These are phyloP conservation scores for Penicillium coffeae DNA, from an alignment of 495 filamentous ascomycete species.

Conservation along the genomic window DNA sequence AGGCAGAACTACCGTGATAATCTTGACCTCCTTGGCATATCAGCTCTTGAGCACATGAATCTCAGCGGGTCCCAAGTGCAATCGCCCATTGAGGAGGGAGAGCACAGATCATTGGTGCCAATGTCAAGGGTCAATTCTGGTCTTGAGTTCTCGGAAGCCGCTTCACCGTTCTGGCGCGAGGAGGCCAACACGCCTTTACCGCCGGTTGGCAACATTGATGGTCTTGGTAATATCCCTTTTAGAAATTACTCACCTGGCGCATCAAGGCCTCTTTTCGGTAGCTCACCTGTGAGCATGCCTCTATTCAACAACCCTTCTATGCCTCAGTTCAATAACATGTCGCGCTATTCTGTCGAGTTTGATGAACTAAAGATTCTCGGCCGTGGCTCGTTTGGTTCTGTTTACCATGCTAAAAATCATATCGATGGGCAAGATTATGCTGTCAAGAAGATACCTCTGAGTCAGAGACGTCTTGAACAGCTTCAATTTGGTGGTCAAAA, in stretches of 20 bases:
- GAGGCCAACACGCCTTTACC: slow-evolving; percentile 15
- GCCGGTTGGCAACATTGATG: slow-evolving; percentile 13
- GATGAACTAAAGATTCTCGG: slow-evolving; percentile 42
- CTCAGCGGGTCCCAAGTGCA: slow-evolving; percentile 16
- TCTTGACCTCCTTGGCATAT: slow-evolving; percentile 37
- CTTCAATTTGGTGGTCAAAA: slow-evolving; percentile 44
- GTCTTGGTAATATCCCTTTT: slow-evolving; percentile 23
- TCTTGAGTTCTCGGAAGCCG: not conserved
- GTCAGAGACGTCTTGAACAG: slow-evolving; percentile 42
- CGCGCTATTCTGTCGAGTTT: slow-evolving; percentile 44
- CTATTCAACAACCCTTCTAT: slow-evolving; percentile 24
- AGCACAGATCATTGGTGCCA: slow-evolving; percentile 24
- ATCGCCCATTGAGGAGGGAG: slow-evolving; percentile 13
- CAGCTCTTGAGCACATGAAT: slow-evolving; percentile 35
- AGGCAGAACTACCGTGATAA: slow-evolving; percentile 43
- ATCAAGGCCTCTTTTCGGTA: slow-evolving; percentile 28
- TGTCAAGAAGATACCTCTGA: slow-evolving; percentile 52
- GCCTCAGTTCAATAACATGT: slow-evolving; percentile 20
- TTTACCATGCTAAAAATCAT: slow-evolving; percentile 49
- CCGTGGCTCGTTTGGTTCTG: slow-evolving; percentile 51
- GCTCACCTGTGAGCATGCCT: slow-evolving; percentile 34
- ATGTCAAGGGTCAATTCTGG: slow-evolving; percentile 12
- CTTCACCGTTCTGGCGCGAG: not conserved
- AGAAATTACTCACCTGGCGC: slow-evolving; percentile 18
- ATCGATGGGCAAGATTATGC: slow-evolving; percentile 52